Base-by-base conservation (phyloP, 192 early-diverging fungal species). In the Coemansia sp. region DNA sequence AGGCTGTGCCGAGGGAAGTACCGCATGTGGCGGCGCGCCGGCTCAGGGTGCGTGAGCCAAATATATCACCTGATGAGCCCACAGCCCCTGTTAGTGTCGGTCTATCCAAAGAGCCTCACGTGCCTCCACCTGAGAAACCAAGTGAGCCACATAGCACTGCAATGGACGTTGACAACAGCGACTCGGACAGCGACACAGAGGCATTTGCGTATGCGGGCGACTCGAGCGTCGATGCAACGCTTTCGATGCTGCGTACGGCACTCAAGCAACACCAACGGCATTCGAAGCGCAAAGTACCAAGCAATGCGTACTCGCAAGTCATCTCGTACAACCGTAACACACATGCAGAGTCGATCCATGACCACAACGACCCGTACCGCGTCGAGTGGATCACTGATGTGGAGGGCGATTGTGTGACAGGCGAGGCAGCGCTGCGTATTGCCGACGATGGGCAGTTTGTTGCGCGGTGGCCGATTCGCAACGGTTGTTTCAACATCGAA, bases 351-450 rank as follows among this genome's bases (percentile, higher is more conserved):
- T 77, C 62, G 0, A 93, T 95, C 71, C 77, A 85, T 19, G 92
- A 94, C 71, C 92, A 94, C 66, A 96, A 96, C 67, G 94, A 96
- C 63, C 93, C 93, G 5, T 93, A 91, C 69, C 88, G 89, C 57
- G 87, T 94, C 17, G 94, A 96, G 39, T 96, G 94, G 94, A 87
- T 89, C 0, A 29, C 45, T 24, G 66, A 87, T 0, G 62, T 83
- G 0, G 65, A 69, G n/a, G 83, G 56, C 11, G 84, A 87, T 12
- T 75, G 73, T 60, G 58, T 76, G n/a, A 59, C 73, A 11, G 76
- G 76, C 38, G 82, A 79, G 39, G 19, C 25, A 37, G 76, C 59
- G 21, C 49, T 72, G 29, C 65, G 66, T 17, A 67, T 83, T 32
- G 69, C 72, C 17, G 63, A 75, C 41, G 27, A 63, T 10, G 63